These are phyloP conservation scores for Truncatella angustata DNA, from an alignment of 2,329 filamentous ascomycete species.

Conservation along the genomic window DNA sequence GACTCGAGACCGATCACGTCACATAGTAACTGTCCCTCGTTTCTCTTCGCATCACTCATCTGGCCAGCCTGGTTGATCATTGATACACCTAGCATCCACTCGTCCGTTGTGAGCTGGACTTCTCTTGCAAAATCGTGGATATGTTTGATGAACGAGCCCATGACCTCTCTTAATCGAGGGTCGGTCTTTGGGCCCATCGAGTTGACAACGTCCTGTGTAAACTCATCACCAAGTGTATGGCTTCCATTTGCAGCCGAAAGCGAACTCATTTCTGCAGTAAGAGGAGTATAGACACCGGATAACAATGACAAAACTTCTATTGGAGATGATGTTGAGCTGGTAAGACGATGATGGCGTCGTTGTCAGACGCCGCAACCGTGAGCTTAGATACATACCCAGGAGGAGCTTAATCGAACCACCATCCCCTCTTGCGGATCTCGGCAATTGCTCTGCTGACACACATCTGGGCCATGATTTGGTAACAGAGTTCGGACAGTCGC, in stretches of 20 bases:
- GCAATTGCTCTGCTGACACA: not conserved
- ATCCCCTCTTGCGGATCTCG: not conserved
- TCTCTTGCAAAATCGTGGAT: constrained; percentile 64
- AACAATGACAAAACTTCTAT: not conserved
- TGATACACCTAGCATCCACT: constrained; percentile 60
- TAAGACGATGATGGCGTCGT: not conserved
- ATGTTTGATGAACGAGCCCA: constrained; percentile 55
- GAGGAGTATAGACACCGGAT: not conserved
- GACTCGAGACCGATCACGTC: constrained; percentile 62
- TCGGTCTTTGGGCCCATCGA: constrained; percentile 58
- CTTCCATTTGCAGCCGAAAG: not conserved
- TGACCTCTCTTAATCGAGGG: constrained; percentile 53
- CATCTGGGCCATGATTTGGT: not conserved
- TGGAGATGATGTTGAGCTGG: not conserved
- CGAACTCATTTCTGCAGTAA: not conserved
- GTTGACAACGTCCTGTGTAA: constrained; percentile 59
- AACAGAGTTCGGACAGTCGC: not conserved
- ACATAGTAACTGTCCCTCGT: constrained; percentile 62
- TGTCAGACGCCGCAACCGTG: not conserved
- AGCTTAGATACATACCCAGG: not conserved
- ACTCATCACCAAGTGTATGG: constrained; percentile 27
- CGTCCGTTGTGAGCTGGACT: constrained; percentile 59
- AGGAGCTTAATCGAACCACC: not conserved
- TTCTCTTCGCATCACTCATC: constrained; percentile 55
- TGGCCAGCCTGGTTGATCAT: constrained; percentile 59